Evolutionary conservation across 495 filamentous ascomycete species (phyloP), one percentile per base, ranked within the genome.

Genomic region (Aspergillus taichungensis): DNA sequence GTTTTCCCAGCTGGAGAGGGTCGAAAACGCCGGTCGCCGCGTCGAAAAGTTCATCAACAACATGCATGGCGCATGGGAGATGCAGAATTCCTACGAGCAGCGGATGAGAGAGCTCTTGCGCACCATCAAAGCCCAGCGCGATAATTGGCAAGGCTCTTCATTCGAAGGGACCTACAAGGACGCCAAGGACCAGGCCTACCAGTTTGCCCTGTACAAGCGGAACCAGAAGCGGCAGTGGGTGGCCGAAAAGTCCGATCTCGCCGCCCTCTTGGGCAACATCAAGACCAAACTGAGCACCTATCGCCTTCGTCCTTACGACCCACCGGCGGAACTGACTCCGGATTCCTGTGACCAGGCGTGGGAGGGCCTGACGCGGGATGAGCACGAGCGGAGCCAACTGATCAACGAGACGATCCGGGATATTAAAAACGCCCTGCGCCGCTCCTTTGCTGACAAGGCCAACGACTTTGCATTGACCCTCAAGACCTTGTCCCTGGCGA

Each of bases 11-110:
- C 87, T 98, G 78, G 92, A 98, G 64, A 78, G 88, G 50, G 94
- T 98, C 9, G 92, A 98, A 60, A 98, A 97, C 60, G 94, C 94
- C 2, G 92, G 92, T 3, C 78, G 92, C 43, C 78, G 92, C 46
- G 92, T 98, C 3, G 92, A 98, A 71, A 98, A 98, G 69, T 98
- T 98, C 54, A 86, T 97, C 37, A 87, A 85, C 58, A 95, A 92
- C 57, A 97, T 97, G 92, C 88, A 95, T 52, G 92, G 91, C n/a
- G 89, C 92, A 3, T 97, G 94, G 92, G 89, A 94, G 58, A 98
- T 98, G 92, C 88, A 98, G 65, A 92, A 85, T 59, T 84, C 83
- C 10, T 98, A 87, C 57, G 92, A 98, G 77, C 75, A 80, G 55
- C 77, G 91, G 36, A 92, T 96, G 87, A 74, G 75, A 29, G 84